Evolutionary conservation across 2,329 filamentous ascomycete genomes (phyloP).

Genomic region (Talaromyces rugulosus): DNA sequence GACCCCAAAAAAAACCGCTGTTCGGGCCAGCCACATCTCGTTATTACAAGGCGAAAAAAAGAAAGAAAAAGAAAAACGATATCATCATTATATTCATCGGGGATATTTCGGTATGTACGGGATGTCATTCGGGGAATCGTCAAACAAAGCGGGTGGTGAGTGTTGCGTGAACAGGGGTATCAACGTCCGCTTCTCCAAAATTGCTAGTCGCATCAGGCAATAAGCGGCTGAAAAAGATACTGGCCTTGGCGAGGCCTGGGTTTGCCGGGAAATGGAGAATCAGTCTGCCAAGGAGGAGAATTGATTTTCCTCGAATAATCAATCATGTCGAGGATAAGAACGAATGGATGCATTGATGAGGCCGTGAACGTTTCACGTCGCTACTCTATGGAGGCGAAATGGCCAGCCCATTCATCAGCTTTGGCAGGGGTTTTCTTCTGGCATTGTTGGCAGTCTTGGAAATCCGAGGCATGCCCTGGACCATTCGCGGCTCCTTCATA

Average conservation of each 20-base stretch:
- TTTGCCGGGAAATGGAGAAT: background rate
- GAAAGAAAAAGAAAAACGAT: background rate
- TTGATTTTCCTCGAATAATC: conserved; percentile 1
- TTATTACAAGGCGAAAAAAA: background rate
- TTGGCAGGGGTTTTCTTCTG: conserved; percentile 39
- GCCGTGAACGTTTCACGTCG: background rate
- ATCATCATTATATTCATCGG: background rate
- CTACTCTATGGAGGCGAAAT: conserved; percentile 28
- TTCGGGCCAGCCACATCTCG: background rate
- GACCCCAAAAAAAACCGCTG: background rate
- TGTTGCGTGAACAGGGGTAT: background rate
- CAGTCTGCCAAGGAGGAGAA: background rate
- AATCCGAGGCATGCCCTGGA: conserved; percentile 75
- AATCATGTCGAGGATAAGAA: background rate
- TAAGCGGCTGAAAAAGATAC: background rate
- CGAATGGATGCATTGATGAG: background rate
- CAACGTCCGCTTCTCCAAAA: background rate
- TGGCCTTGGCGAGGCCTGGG: background rate
- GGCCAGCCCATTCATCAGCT: conserved; percentile 38
- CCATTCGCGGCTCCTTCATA: conserved; percentile 88
- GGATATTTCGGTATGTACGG: background rate
- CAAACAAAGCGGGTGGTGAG: background rate
- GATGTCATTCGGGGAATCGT: background rate
- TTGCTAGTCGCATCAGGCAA: background rate
- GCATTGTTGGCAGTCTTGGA: conserved; percentile 42